phyloP scores from a whole-genome alignment of 78 protist genomes.

The Bodo saltans region DNA sequence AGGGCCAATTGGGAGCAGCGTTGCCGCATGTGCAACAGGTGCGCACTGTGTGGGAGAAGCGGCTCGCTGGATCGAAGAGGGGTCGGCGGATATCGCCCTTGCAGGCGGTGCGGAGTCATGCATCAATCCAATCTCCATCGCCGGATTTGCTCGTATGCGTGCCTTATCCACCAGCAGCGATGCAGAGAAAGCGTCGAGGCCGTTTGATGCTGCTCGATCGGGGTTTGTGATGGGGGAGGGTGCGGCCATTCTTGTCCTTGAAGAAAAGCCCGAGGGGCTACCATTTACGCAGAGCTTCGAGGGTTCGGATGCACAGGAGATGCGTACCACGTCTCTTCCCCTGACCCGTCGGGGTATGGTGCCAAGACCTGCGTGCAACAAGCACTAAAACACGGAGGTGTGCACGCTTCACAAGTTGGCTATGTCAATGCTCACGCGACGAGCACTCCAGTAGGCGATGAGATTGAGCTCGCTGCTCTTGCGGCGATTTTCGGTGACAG shows the following conservation, averaged over 20 bases:
- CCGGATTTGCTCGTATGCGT: slow-evolving; percentile 72
- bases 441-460: slow-evolving; percentile 88
- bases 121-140: slow-evolving; percentile 69
- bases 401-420: slow-evolving; percentile 27
- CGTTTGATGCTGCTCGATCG: slow-evolving; percentile 67
- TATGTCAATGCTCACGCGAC: slow-evolving; percentile 95
- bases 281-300: slow-evolving; percentile 69
- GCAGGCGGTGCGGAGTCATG: slow-evolving; percentile 89
- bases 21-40: slow-evolving; percentile 94
- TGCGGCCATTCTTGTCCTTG: slow-evolving; percentile 68
- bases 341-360: slow-evolving; percentile 65
- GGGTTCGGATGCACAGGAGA: slow-evolving; percentile 70
- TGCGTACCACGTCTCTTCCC: slow-evolving; percentile 82
- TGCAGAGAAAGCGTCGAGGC: slow-evolving; percentile 69
- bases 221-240: slow-evolving; percentile 97
- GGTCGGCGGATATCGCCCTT: slow-evolving; percentile 80
- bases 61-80: slow-evolving; percentile 57
- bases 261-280: slow-evolving; percentile 62
- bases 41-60: slow-evolving; percentile 88
- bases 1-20: slow-evolving; percentile 81
- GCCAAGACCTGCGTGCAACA: slow-evolving; percentile 62
- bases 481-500: slow-evolving; percentile 44
- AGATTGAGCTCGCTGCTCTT: slow-evolving; percentile 57
- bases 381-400: slow-evolving; percentile 50
- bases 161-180: slow-evolving; percentile 77